Base-by-base conservation (phyloP, 1,284 basidiomycete genomes). In the Leccinum fallax region DNA sequence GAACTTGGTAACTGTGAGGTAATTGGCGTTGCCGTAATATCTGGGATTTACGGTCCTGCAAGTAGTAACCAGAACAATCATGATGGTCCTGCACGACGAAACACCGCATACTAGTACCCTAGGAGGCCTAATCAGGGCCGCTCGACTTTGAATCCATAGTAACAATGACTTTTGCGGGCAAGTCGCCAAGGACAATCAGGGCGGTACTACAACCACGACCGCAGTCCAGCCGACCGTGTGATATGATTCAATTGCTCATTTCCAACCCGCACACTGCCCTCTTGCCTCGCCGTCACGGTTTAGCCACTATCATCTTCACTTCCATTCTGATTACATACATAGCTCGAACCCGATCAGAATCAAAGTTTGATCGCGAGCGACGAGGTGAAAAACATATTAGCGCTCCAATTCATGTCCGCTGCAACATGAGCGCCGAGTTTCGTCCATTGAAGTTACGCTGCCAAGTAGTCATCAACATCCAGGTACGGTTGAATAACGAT, bases 401-500 rank as follows among this genome's bases (percentile, higher is more conserved):
- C 34, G 19, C 53, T 46, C 10, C 16, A 43, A 34, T 24, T 24
- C 48, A 46, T 53, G 13, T 34, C 55, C 32, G 6, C 21, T 66
- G 21, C 26, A 19, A 19, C 15, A 26, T 19, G 38, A 40, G 49
- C n/a, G 48, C 54, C 43, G 32, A 53, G 32, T 34, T 52, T 59
- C 38, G 21, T 36, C 30, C 38, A 56, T 26, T 13, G 49, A 66
- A 57, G 30, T 52, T 51, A 52, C 40, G 8, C 24, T 9, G 19
- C 55, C 30, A 53, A 43, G 32, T 34, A 1, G 10, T 30, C 43
- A 52, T 52, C 34, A 26, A 0, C 16, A 28, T 64, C 21, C 36
- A 43, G 32, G 51, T 57, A 61, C 48, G 21, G 52, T 21, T 5
- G 19, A 48, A 53, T 53, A 59, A 36, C 16, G 40, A 63, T 63